These are phyloP conservation scores for Ophiosphaerella narmari DNA, from an alignment of 2,329 filamentous ascomycete species.

Conservation along the genomic window DNA sequence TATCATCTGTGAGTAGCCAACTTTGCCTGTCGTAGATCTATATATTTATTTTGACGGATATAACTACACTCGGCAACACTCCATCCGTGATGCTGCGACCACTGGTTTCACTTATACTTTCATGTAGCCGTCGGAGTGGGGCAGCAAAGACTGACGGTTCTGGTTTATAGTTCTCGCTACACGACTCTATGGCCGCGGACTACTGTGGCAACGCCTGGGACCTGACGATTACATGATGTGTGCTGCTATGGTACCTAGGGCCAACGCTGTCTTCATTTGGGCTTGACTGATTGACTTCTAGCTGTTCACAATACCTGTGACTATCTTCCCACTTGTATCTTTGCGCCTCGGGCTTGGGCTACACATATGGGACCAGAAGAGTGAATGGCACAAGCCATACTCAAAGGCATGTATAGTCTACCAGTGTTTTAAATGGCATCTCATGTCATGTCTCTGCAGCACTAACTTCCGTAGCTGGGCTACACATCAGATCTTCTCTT, in stretches of 20 bases:
- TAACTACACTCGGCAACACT: no score
- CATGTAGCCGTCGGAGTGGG: no score
- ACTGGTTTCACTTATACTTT: no score
- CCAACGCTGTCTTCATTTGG: not conserved
- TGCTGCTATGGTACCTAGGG: constrained; percentile 21
- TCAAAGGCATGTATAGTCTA: constrained; percentile 20
- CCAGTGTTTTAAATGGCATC: not conserved
- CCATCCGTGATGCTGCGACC: no score
- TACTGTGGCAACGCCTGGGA: constrained; percentile 23
- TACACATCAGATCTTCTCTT: constrained; percentile 30
- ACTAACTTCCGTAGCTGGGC: constrained; percentile 17
- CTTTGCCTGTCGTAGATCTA: not conserved
- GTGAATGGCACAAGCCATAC: constrained; percentile 26
- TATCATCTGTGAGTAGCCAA: constrained; percentile 17
- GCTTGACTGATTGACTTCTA: constrained; percentile 5
- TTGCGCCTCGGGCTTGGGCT: constrained; percentile 26
- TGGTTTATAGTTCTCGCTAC: constrained; percentile 7
- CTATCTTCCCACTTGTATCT: constrained; percentile 23
- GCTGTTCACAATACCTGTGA: constrained; percentile 22
- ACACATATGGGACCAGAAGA: constrained; percentile 36
- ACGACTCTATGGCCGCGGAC: constrained; percentile 29
- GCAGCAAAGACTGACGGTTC: not conserved
- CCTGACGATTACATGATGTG: constrained; percentile 35
- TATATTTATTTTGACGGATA: constrained; percentile 1
- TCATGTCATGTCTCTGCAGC: not conserved